A percentile compares a stretch with the other conserved stretches of the same genome.
These are phyloP conservation scores for Gentiana macrophylla DNA, from an alignment of 257 asterid genomes.

Conservation along the genomic window DNA sequence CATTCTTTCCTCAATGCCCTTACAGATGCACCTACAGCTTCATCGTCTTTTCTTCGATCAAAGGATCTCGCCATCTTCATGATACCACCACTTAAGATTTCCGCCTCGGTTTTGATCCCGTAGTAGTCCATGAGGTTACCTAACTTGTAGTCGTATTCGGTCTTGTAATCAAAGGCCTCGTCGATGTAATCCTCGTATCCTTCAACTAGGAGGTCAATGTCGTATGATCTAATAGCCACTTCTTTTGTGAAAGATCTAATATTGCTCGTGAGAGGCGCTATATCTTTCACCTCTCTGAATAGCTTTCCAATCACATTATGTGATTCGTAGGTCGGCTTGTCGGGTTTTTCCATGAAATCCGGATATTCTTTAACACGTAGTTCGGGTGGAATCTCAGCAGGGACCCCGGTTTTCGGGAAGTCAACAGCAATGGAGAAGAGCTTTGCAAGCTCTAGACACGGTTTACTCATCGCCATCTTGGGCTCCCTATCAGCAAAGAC, in stretches of 20 bases:
- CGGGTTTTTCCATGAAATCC: constrained; percentile 88
- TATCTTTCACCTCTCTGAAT: constrained; percentile 49
- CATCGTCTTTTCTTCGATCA: constrained; percentile 70
- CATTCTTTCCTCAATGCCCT: constrained; percentile 69
- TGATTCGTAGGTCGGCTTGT: constrained; percentile 45
- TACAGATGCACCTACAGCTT: constrained; percentile 57
- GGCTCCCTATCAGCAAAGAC: constrained; percentile 64
- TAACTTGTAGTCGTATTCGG: constrained; percentile 59
- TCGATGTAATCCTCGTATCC: constrained; percentile 57
- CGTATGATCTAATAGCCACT: constrained; percentile 51
- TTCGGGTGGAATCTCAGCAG: constrained; percentile 68
- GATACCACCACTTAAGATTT: constrained; percentile 63
- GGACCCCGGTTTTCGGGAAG: constrained; percentile 82
- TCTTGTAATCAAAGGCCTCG: constrained; percentile 52
- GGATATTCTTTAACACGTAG: constrained; percentile 74
- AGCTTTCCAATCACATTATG: constrained; percentile 66
- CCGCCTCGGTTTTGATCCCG: constrained; percentile 78
- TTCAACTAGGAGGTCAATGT: constrained; percentile 46
- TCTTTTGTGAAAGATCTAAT: constrained; percentile 38
- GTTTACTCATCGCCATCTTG: constrained; percentile 38
- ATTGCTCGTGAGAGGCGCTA: constrained; percentile 30
- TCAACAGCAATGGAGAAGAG: constrained; percentile 77
- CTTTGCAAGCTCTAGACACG: constrained; percentile 50
- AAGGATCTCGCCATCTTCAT: constrained; percentile 61
- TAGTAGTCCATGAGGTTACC: constrained; percentile 87